phyloP scores from a whole-genome alignment of 2,329 filamentous ascomycete genomes.

The Septoria petroselini region DNA sequence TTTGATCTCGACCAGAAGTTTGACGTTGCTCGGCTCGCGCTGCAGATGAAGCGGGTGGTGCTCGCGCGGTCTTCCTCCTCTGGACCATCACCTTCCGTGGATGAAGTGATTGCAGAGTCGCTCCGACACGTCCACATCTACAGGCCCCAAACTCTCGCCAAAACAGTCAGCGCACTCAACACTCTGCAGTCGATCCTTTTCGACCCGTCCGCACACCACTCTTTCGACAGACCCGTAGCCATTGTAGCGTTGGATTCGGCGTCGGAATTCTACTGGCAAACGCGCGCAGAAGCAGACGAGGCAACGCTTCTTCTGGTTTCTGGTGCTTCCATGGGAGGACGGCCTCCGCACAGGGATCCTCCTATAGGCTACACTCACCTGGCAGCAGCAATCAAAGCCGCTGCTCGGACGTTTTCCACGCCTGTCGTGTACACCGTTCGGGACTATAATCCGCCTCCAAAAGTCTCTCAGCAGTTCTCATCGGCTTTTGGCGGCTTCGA shows the following conservation, averaged over 20 bases:
- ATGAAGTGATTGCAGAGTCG: constrained; percentile 38
- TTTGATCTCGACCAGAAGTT: constrained; percentile 58
- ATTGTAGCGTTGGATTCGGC: constrained; percentile 55
- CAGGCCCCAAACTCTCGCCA: constrained; percentile 51
- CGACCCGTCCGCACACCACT: constrained; percentile 43
- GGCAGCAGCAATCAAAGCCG: constrained; percentile 23
- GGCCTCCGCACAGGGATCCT: constrained; percentile 4
- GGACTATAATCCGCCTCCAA: constrained; percentile 17
- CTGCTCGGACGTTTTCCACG: constrained; percentile 25
- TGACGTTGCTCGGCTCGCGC: constrained; percentile 48
- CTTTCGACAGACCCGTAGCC: constrained; percentile 47
- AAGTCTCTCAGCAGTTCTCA: constrained; percentile 5
- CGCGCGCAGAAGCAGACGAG: constrained; percentile 44
- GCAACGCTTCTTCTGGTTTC: constrained; percentile 26
- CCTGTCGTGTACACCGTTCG: constrained; percentile 31
- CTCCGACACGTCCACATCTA: constrained; percentile 60
- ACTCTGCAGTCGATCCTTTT: constrained; percentile 53
- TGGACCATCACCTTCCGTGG: neutral
- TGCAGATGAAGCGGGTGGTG: constrained; percentile 34
- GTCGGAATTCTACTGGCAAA: constrained; percentile 56
- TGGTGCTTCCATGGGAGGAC: too few relatives aligned
- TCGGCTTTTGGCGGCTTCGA: constrained; percentile 9
- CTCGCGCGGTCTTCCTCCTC: neutral
- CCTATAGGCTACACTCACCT: constrained; percentile 24
- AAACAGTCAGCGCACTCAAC: constrained; percentile 51